Percentiles rank a stretch among this genome's conserved stretches.
Conservation (phyloP, 2,329 filamentous ascomycete species). For the Aureobasidium sp. region DNA sequence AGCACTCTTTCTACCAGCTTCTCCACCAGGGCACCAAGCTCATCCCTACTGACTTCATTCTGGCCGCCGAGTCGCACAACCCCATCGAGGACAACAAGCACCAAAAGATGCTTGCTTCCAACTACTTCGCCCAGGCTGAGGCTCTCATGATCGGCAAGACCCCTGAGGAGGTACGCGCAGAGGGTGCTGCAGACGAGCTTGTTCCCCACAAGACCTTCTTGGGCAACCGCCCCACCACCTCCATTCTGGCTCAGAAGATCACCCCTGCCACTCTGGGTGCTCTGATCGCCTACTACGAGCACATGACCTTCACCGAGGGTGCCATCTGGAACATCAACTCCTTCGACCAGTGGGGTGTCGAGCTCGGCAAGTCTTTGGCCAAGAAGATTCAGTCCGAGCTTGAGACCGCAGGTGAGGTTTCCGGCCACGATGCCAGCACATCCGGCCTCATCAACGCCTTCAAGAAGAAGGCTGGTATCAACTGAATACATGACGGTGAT, state of each 20-base stretch:
- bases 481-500: constrained; percentile 15
- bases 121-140: constrained; percentile 86
- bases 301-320: constrained; percentile 95
- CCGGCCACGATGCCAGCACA: constrained; percentile 78
- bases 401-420: constrained; percentile 64
- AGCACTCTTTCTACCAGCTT: constrained; percentile 99
- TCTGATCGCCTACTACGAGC: constrained; percentile 97
- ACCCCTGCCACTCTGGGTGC: constrained; percentile 90
- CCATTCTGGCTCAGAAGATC: constrained; percentile 87
- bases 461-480: constrained; percentile 63
- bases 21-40: constrained; percentile 99
- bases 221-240: constrained; percentile 93
- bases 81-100: constrained; percentile 85
- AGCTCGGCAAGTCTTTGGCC: constrained; percentile 91
- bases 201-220: constrained; percentile 99
- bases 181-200: constrained; percentile 65
- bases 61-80: constrained; percentile 95
- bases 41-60: constrained; percentile 95
- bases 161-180: constrained; percentile 67
- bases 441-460: constrained; percentile 85
- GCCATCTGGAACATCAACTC: constrained; percentile 99
- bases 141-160: constrained; percentile 89
- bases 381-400: constrained; percentile 66
- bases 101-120: constrained; percentile 91
- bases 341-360: constrained; percentile 99